These are phyloP conservation scores for Calonectria pauciramosa DNA, from an alignment of 2,329 filamentous ascomycete genomes.

Conservation along the genomic window DNA sequence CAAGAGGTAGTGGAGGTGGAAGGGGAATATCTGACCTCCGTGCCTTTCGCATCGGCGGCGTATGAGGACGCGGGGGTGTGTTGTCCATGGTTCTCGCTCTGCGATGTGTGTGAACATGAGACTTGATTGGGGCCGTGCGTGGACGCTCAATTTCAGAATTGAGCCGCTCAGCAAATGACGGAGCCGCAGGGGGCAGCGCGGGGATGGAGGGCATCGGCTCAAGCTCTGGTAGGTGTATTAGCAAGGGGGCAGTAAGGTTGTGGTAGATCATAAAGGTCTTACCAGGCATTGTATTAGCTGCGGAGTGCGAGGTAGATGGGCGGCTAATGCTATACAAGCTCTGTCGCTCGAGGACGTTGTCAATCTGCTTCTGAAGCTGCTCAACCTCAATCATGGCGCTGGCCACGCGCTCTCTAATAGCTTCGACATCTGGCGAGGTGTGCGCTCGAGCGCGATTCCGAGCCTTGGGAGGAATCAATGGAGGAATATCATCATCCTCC, in stretches of 20 bases:
- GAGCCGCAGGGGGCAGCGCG: constrained; percentile 68
- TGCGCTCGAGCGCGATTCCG: constrained; percentile 56
- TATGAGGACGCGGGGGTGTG: constrained; percentile 46
- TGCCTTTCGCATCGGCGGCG: constrained; percentile 39
- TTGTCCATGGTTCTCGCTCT: constrained; percentile 49
- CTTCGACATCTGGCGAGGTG: constrained; percentile 63
- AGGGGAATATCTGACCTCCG: constrained; percentile 54
- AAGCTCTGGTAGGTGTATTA: constrained; percentile 52
- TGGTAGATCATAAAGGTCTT: constrained; percentile 36
- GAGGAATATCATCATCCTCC: constrained; percentile 46
- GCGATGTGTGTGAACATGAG: constrained; percentile 46
- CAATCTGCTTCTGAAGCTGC: constrained; percentile 69
- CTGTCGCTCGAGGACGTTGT: constrained; percentile 71
- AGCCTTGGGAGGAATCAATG: constrained; percentile 60
- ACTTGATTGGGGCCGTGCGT: constrained; percentile 51
- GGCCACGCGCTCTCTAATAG: constrained; percentile 68
- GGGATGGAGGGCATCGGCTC: constrained; percentile 70
- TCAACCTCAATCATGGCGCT: constrained; percentile 72
- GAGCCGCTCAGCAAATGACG: constrained; percentile 70
- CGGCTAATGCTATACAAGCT: constrained; percentile 69
- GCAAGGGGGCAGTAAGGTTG: constrained; percentile 24
- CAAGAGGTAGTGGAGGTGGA: constrained; percentile 70
- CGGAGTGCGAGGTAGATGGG: constrained; percentile 65
- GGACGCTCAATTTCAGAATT: constrained; percentile 60
- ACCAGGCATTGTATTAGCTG: constrained; percentile 50